phyloP scores from a whole-genome alignment of 371 early-diverging fungal species.

The Dichotomocladium elegans region DNA sequence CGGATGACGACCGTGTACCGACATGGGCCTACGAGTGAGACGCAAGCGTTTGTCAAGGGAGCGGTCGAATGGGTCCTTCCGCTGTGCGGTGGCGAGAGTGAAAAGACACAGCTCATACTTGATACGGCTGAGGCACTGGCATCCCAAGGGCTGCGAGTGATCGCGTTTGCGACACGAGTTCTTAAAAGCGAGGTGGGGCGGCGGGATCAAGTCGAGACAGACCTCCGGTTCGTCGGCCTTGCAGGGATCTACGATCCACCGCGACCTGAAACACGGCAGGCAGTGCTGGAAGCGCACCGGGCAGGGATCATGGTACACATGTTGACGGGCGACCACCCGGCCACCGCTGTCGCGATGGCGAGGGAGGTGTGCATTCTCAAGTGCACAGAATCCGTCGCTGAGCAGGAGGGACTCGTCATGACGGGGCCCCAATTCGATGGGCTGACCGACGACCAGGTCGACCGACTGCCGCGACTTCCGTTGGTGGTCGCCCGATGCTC shows the following conservation, averaged over 20 bases:
- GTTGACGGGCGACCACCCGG: slow-evolving; percentile 91
- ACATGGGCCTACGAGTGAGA: slow-evolving; percentile 28
- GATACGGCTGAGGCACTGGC: slow-evolving; percentile 20
- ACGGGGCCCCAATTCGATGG: slow-evolving; percentile 79
- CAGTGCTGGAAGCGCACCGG: slow-evolving; percentile 76
- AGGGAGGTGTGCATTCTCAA: slow-evolving; percentile 80
- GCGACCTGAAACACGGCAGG: slow-evolving; percentile 61
- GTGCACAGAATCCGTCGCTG: slow-evolving; percentile 38
- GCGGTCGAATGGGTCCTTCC: slow-evolving; percentile 49
- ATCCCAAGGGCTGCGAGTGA: slow-evolving; percentile 44
- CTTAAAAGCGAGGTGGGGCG: slow-evolving; percentile 18
- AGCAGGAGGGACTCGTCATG: slow-evolving; percentile 60
- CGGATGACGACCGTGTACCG: slow-evolving; percentile 58
- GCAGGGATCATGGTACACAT: slow-evolving; percentile 92
- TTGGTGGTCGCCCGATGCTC: slow-evolving; percentile 90
- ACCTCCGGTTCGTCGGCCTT: slow-evolving; percentile 78
- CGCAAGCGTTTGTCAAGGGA: slow-evolving; percentile 60
- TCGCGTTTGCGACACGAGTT: slow-evolving; percentile 54
- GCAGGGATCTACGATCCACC: slow-evolving; percentile 94
- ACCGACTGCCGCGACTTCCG: slow-evolving; percentile 73
- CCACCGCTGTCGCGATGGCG: slow-evolving; percentile 88
- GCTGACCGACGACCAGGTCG: slow-evolving; percentile 77
- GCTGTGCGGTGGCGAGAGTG: slow-evolving; percentile 16
- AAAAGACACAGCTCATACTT: slow-evolving; percentile 5
- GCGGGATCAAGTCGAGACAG: slow-evolving; percentile 55